Evolutionary conservation across 2,329 filamentous ascomycete species (phyloP).

Genomic region (Colletotrichum musicola): DNA sequence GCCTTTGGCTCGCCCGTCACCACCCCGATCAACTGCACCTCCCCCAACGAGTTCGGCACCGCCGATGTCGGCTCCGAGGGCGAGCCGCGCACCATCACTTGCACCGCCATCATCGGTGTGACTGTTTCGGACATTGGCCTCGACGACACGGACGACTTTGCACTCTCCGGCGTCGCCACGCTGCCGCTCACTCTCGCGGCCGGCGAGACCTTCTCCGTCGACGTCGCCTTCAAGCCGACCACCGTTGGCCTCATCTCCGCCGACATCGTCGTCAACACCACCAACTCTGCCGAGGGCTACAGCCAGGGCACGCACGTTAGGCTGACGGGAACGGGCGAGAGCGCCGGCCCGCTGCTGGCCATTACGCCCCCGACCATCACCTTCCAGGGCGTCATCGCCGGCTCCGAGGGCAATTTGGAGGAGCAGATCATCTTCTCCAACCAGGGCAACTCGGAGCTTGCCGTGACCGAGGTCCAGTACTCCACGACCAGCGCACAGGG

Average conservation of each 20-base stretch:
- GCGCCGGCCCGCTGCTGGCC: constrained; percentile 57
- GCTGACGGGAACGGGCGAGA: constrained; percentile 63
- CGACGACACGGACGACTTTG: constrained; percentile 50
- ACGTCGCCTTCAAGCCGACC: constrained; percentile 59
- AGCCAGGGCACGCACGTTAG: constrained; percentile 59
- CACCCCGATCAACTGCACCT: constrained; percentile 65
- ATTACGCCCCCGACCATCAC: constrained; percentile 62
- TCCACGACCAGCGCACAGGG: constrained; percentile 58
- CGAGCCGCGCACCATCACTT: constrained; percentile 54
- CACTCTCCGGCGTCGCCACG: constrained; percentile 51
- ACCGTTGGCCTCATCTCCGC: constrained; percentile 62
- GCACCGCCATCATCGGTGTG: constrained; percentile 60
- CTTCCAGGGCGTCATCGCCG: constrained; percentile 63
- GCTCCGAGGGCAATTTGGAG: constrained; percentile 52
- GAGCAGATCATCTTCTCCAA: constrained; percentile 64
- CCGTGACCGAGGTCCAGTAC: constrained; percentile 58
- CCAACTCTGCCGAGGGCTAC: constrained; percentile 60
- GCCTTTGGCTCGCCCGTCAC: constrained; percentile 69
- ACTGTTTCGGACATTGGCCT: constrained; percentile 55
- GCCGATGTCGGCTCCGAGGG: constrained; percentile 42
- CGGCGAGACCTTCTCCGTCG: constrained; percentile 57
- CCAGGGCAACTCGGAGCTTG: constrained; percentile 59
- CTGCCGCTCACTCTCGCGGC: constrained; percentile 47
- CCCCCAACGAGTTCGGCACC: constrained; percentile 60
- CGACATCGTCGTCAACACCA: constrained; percentile 61